A percentile compares a stretch with the other conserved stretches of the same genome.
These are phyloP conservation scores for Pestalotiopsis sp. DNA, from an alignment of 2,329 filamentous ascomycete genomes.

Conservation along the genomic window DNA sequence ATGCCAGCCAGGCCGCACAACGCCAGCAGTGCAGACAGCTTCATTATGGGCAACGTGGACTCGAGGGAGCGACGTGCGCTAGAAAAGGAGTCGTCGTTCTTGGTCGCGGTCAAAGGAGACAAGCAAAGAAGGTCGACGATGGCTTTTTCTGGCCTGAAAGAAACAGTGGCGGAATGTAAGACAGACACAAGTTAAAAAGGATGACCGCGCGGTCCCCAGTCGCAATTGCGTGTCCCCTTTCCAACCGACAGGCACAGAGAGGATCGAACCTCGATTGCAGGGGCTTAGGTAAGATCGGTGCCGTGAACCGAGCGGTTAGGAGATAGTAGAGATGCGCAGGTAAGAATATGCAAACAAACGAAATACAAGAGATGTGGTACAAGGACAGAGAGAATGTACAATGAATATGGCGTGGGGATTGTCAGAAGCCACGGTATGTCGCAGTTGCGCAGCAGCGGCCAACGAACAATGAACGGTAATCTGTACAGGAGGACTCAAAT, in stretches of 20 bases:
- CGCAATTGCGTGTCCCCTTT: background rate
- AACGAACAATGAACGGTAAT: background rate
- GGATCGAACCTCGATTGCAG: background rate
- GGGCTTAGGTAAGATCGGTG: background rate
- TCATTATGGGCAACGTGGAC: constrained; percentile 42
- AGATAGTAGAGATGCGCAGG: background rate
- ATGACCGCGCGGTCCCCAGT: background rate
- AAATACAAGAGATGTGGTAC: background rate
- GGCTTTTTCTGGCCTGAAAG: background rate
- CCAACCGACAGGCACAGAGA: background rate
- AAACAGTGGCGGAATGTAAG: background rate
- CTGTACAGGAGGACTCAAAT: too few species aligned
- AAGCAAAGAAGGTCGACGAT: background rate
- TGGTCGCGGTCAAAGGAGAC: background rate
- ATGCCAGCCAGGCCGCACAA: constrained; percentile 47
- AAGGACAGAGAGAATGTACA: background rate
- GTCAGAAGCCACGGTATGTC: constrained; percentile 8
- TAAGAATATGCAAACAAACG: background rate
- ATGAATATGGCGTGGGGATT: background rate
- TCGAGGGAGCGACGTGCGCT: background rate
- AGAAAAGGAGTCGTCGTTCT: background rate
- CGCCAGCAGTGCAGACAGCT: constrained; percentile 51
- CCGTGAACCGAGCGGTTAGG: background rate
- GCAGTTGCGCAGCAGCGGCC: background rate
- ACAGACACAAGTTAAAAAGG: background rate